Base-by-base conservation (phyloP, 192 early-diverging fungal species). In the Lobosporangium transversale region DNA sequence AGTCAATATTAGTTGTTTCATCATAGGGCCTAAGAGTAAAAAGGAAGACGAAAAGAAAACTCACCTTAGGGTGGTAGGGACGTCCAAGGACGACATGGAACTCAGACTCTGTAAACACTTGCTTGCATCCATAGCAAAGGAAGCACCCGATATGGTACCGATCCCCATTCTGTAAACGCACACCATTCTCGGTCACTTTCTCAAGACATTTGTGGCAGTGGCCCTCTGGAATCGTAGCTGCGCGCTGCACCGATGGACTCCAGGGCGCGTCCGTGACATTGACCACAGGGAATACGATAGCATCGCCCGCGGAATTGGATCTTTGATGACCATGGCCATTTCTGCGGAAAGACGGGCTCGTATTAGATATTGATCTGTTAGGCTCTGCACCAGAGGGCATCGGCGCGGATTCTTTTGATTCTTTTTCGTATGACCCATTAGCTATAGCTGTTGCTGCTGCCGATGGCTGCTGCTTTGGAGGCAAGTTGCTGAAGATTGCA, bases 61-160 rank as follows among this genome's bases (percentile, higher is more conserved):
- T 58, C 69, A 83, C 81, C 30, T 55, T 31, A 23, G 82, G 68
- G 67, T 84, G 82, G 40, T 84, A 84, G 10, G 71, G 70, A 12
- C 66, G 66, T 1, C 70, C 81, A 50, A 54, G 37, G 21, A 80
- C 79, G n/a, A 80, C 55, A 26, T 80, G 70, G 36, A 79, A 82
- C 53, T 81, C 73, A 0, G 78, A 68, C 29, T 81, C 78, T n/a
- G 80, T 82, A 58, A 85, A 85, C 21, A 73, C 67, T 14, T 65
- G 68, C 17, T 80, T 60, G 53, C 83, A 85, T 23, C 67, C 78
- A 37, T 75, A 49, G 45, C 83, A 85, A 1, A 78, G 63, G 29
- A 85, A 73, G 53, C 83, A 85, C 10, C 66, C 59, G 12, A 80
- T 73, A 57, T 85, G 83, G 31, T 66, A 85, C 27, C 69, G 64